Base-by-base conservation (phyloP, 495 filamentous ascomycete genomes). In the Penicillium atrosanguineum region DNA sequence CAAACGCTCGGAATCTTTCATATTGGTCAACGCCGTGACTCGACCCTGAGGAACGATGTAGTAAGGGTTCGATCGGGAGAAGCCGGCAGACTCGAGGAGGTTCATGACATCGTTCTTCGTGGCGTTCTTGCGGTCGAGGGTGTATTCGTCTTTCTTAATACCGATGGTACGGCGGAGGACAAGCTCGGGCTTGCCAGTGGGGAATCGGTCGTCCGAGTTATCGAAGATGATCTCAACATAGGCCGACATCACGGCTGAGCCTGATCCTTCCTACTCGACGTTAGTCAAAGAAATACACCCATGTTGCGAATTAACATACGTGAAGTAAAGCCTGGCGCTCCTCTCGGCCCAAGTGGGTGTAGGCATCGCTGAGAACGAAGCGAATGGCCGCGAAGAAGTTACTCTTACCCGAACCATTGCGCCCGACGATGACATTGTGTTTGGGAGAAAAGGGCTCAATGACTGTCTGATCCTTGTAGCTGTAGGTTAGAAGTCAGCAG, bases 311-410 rank as follows among this genome's bases (percentile, higher is more conserved):
- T 1, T 7, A 11, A 68, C 81, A 28, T 77, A 85, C 83, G 67
- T 98, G 94, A 4, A 99, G 80, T 9, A 99, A 84, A 23, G 89
- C 91, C 69, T 95, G 89, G 26, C 94, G 91, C 79, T 97, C 93
- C 68, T 99, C 95, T 55, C 94, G 85, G 44, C 87, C 89, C 83
- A 99, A 89, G 67, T 96, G 89, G 19, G 88, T 93, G 72, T 99
- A 99, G 48, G 90, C 91, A 86, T 98, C 91, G 69, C 92, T 94
- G 55, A 99, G 87, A 21, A 97, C 94, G 69, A 99, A 99, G 19
- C 92, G 92, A 74, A 99, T 97, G 28, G 94, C 94, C 39, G 93
- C 94, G 72, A 99, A 99, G 83, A 99, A 99, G 76, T 99, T 99
- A 69, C 91, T 96, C 79, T 99, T 99, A 62, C 94, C 94, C 3